Conservation (phyloP, 148 eudicot genomes). For the Linanthus parryae region DNA sequence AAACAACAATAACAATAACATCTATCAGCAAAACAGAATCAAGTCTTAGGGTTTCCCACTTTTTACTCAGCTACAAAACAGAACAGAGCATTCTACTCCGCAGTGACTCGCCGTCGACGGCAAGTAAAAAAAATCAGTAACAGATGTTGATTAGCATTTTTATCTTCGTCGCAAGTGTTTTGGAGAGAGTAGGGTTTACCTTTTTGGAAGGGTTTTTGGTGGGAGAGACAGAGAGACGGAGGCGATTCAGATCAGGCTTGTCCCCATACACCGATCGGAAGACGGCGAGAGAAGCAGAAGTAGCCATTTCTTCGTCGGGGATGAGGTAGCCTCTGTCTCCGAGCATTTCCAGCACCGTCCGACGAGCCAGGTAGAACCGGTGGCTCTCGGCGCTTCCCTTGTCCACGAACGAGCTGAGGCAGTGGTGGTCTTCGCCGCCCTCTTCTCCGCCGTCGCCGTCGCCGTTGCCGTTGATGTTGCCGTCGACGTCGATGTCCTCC, state of each 20-base stretch:
- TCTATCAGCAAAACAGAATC: too few relatives aligned
- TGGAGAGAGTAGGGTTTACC: conserved; percentile 6
- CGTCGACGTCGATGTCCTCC: too few relatives aligned
- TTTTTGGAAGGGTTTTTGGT: conserved; percentile 11
- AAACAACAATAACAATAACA: too few relatives aligned
- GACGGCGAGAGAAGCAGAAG: conserved; percentile 13
- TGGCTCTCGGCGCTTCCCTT: conserved; percentile 16
- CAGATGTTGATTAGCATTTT: too few relatives aligned
- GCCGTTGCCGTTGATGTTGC: not conserved
- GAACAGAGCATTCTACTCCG: too few relatives aligned
- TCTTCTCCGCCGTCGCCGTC: not conserved
- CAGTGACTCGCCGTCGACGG: too few relatives aligned
- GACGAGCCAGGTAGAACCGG: conserved; percentile 19
- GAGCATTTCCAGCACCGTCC: conserved; percentile 25
- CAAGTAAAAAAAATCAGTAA: not conserved
- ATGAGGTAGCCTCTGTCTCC: conserved; percentile 21
- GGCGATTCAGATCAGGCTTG: conserved; percentile 15
- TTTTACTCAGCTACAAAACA: too few relatives aligned
- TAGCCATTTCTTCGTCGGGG: conserved; percentile 12
- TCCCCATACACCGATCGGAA: conserved; percentile 20
- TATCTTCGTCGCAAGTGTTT: not conserved
- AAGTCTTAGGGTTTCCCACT: too few relatives aligned
- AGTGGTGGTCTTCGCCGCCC: not conserved
- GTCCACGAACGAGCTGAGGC: conserved; percentile 11
- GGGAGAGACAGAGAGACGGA: conserved; percentile 15